Evolutionary conservation across 208 protist genomes (phyloP), one percentile per base, ranked within the genome.

Genomic region (Trypanosoma cruzi): DNA sequence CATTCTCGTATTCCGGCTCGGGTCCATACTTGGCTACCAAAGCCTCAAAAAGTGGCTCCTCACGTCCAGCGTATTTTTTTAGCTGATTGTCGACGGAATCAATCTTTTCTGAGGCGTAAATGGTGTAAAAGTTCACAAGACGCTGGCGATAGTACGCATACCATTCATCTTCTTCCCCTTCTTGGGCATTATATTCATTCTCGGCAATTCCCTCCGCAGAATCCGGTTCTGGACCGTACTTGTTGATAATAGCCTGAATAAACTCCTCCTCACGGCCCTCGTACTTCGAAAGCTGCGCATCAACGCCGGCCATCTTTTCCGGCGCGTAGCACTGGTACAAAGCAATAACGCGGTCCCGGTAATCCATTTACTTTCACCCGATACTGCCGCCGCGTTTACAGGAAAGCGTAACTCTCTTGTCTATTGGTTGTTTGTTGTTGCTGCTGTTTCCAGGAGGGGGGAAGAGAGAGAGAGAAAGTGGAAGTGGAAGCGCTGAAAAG

Each of bases 291-390:
- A 87, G 60, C 14, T 73, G 52, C 11, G 71, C 64, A 31, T 87
- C 74, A 20, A 82, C 79, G 11, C 34, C 28, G 1, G 36, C 53
- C 20, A 84, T 36, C 58, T 81, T 84, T 7, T 56, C 50, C 8
- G 82, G 78, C n/a, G 68, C 74, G 46, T 76, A 73, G 32, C 69
- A 53, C 53, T 46, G 29, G 68, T 79, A 79, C 24, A 82, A 72
- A 40, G 40, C 44, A 10, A 81, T 22, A 7, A 80, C 18, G 20
- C 74, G 79, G 8, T n/a, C 53, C 18, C 70, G 63, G 52, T 71
- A 74, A 52, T 73, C 42, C 49, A 54, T n/a, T 54, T 14, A 44
- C 20, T 11, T 5, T 29, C 20, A 28, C n/a, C 24, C 20, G 8
- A 8, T 14, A 54, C 1, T 4, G 5, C 22, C 18, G 20, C 24